A percentile compares a stretch with the other conserved stretches of the same genome.
Conservation (phyloP, 2,329 filamentous ascomycete species). For the Aspergillus viridinutans region DNA sequence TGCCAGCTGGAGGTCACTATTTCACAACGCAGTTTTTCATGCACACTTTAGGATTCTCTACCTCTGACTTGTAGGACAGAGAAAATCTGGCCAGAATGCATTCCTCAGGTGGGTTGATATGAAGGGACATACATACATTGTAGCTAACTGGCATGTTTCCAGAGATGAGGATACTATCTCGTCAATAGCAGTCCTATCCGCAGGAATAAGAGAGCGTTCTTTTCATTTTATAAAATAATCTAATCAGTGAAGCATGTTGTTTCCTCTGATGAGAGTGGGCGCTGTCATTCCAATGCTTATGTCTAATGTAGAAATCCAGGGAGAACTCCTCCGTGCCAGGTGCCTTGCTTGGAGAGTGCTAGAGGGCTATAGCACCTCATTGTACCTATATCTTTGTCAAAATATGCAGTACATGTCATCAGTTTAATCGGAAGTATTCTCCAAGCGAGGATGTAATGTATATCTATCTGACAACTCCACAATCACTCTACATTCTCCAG, state of each 20-base stretch:
- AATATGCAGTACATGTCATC: too few species aligned
- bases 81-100: constrained; percentile 17
- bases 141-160: background rate
- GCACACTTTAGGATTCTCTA: constrained; percentile 34
- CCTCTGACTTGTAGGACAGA: constrained; percentile 30
- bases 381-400: too few species aligned
- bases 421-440: too few species aligned
- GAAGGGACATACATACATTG: constrained; percentile 15
- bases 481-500: too few species aligned
- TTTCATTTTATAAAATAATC: background rate
- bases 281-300: background rate
- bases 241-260: background rate
- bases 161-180: background rate
- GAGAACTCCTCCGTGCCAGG: too few species aligned
- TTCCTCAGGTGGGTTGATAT: constrained; percentile 15
- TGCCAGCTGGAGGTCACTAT: constrained; percentile 32
- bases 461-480: too few species aligned
- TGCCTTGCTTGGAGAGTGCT: too few species aligned
- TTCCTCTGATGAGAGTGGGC: background rate
- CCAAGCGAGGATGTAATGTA: too few species aligned
- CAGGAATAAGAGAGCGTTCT: background rate
- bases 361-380: too few species aligned
- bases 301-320: too few species aligned
- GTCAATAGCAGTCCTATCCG: background rate
- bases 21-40: constrained; percentile 43